Evolutionary conservation across 1,284 basidiomycete species (phyloP).

Genomic region (Ceratobasidium sp.): DNA sequence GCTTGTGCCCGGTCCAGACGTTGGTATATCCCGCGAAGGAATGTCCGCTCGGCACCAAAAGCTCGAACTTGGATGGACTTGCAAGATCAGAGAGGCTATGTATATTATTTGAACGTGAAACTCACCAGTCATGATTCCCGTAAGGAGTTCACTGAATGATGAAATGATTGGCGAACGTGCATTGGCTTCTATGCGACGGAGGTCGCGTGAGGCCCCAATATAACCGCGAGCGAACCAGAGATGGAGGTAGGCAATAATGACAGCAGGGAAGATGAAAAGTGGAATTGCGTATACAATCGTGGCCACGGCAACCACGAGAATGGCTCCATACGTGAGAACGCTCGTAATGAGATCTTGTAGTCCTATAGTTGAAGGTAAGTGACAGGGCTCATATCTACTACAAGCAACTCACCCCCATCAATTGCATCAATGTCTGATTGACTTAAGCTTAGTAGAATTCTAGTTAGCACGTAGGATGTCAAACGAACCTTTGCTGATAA

Average conservation of each 20-base stretch:
- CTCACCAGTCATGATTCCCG: constrained; percentile 18
- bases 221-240: constrained; percentile 34
- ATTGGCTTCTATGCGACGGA: constrained; percentile 42
- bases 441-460: not conserved
- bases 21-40: constrained; percentile 23
- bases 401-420: constrained; percentile 9
- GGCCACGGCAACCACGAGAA: constrained; percentile 1
- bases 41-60: constrained; percentile 27
- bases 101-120: not conserved
- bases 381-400: no score
- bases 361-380: not conserved
- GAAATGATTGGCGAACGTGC: constrained; percentile 44
- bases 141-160: constrained; percentile 38
- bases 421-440: constrained; percentile 38
- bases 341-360: constrained; percentile 26
- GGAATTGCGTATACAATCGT: constrained; percentile 42
- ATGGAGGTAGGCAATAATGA: constrained; percentile 16
- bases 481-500: constrained; percentile 34
- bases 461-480: not conserved
- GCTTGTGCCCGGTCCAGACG: constrained; percentile 41
- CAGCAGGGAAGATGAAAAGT: constrained; percentile 21
- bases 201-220: constrained; percentile 28
- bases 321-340: not conserved
- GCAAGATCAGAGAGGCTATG: not conserved
- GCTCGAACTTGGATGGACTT: constrained; percentile 15